Evolutionary conservation across 768 basidiomycete genomes (phyloP).

Genomic region (Mycena indigotica): DNA sequence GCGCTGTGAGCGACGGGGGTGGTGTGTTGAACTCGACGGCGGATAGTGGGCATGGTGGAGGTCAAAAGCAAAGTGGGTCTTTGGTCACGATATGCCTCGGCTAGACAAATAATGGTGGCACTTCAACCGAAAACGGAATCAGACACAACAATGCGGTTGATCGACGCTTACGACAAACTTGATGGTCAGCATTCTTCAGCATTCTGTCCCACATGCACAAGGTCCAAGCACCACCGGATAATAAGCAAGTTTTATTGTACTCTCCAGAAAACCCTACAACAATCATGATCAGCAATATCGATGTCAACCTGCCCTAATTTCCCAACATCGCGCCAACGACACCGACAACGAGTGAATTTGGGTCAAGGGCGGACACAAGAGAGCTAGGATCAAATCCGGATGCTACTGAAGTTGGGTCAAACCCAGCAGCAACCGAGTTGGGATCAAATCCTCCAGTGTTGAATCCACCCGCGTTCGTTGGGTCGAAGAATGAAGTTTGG

Average conservation of each 20-base stretch:
- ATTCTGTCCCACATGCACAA: too few relatives aligned
- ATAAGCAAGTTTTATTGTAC: too few relatives aligned
- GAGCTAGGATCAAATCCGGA: conserved; percentile 11
- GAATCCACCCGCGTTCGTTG: background rate
- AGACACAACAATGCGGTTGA: background rate
- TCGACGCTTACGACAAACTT: background rate
- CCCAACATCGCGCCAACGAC: background rate
- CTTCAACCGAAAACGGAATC: background rate
- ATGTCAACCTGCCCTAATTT: background rate
- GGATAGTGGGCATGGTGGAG: background rate
- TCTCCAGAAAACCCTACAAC: background rate
- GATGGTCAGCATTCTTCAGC: too few relatives aligned
- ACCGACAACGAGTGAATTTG: background rate
- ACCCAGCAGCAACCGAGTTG: background rate
- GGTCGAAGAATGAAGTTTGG: conserved; percentile 14
- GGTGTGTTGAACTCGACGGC: background rate
- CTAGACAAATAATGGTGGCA: too few relatives aligned
- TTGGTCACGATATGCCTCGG: too few relatives aligned
- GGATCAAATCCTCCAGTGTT: background rate
- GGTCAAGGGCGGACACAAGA: conserved; percentile 3
- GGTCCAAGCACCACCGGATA: background rate
- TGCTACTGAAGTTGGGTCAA: conserved; percentile 8
- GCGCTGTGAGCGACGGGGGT: background rate
- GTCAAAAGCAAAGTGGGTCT: background rate
- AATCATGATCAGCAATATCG: too few relatives aligned